Percentiles rank a stretch among this genome's conserved stretches.
These are phyloP conservation scores for Boletus tylopilopsis DNA, from an alignment of 768 basidiomycete genomes.

Conservation along the genomic window DNA sequence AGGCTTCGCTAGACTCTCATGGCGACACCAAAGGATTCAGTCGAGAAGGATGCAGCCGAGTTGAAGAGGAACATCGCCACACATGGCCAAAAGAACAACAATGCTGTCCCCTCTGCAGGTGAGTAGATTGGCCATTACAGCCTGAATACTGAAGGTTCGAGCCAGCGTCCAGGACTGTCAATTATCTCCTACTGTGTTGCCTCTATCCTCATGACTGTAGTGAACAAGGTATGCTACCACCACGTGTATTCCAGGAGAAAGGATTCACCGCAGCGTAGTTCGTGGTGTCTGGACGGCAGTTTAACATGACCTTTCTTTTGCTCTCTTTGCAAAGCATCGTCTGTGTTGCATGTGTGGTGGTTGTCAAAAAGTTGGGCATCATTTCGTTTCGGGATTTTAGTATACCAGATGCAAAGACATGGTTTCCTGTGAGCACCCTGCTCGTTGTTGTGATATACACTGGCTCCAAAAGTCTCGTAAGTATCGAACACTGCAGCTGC, in stretches of 20 bases:
- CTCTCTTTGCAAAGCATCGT: slow-evolving; percentile 89
- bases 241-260: background rate
- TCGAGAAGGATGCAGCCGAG: slow-evolving; percentile 45
- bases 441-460: slow-evolving; percentile 97
- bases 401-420: slow-evolving; percentile 76
- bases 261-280: slow-evolving; percentile 48
- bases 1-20: slow-evolving; percentile 5
- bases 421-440: slow-evolving; percentile 93
- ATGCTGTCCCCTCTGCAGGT: slow-evolving; percentile 21
- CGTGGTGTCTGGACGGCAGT: slow-evolving; percentile 88
- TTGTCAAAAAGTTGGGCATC: slow-evolving; percentile 70
- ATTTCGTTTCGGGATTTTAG: slow-evolving; percentile 87
- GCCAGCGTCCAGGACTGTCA: slow-evolving; percentile 58
- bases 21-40: slow-evolving; percentile 12
- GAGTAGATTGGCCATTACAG: slow-evolving; percentile 2
- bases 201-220: slow-evolving; percentile 94
- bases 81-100: slow-evolving; percentile 26
- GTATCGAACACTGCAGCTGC: slow-evolving; percentile 29
- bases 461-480: slow-evolving; percentile 91
- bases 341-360: slow-evolving; percentile 72
- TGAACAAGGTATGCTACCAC: slow-evolving; percentile 79
- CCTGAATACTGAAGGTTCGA: background rate
- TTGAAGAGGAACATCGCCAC: slow-evolving; percentile 50
- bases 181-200: slow-evolving; percentile 88
- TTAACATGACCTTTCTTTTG: slow-evolving; percentile 96